A percentile compares a stretch with the other conserved stretches of the same genome.
These are phyloP conservation scores for Ustilago tritici DNA, from an alignment of 1,284 basidiomycete species.

Conservation along the genomic window DNA sequence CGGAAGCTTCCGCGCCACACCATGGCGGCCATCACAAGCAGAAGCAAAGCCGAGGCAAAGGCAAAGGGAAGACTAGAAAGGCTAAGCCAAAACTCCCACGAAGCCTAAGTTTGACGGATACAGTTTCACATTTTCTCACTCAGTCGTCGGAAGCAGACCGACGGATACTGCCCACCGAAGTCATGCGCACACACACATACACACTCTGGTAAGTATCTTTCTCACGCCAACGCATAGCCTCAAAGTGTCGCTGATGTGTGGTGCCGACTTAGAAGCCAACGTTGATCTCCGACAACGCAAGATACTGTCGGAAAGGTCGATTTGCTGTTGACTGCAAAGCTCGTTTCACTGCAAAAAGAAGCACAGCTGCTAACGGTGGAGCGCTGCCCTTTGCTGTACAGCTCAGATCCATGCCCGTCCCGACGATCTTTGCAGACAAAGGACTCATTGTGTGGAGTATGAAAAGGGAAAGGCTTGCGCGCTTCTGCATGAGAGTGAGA, in stretches of 20 bases:
- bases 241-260: conserved; percentile 2
- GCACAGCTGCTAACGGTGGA: neutral
- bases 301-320: neutral
- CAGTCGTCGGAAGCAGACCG: conserved; percentile 28
- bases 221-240: conserved; percentile 27
- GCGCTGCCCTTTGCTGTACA: neutral
- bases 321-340: neutral
- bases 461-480: conserved; percentile 12
- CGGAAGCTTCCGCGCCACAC: conserved; percentile 2
- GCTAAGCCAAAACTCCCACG: conserved; percentile 25
- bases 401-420: neutral
- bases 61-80: conserved; percentile 1
- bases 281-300: conserved; percentile 13
- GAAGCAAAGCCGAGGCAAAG: conserved; percentile 2
- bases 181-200: neutral
- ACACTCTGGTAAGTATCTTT: neutral
- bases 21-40: neutral
- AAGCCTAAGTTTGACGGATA: conserved; percentile 15
- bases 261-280: conserved; percentile 6
- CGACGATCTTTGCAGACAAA: neutral
- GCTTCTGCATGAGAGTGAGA: conserved; percentile 5
- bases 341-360: neutral
- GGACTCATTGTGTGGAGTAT: neutral
- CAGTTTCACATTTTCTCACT: conserved; percentile 9
- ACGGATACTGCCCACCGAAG: conserved; percentile 2